These are phyloP conservation scores for Rhizomucor miehei DNA, from an alignment of 371 early-diverging fungal species.

Conservation along the genomic window DNA sequence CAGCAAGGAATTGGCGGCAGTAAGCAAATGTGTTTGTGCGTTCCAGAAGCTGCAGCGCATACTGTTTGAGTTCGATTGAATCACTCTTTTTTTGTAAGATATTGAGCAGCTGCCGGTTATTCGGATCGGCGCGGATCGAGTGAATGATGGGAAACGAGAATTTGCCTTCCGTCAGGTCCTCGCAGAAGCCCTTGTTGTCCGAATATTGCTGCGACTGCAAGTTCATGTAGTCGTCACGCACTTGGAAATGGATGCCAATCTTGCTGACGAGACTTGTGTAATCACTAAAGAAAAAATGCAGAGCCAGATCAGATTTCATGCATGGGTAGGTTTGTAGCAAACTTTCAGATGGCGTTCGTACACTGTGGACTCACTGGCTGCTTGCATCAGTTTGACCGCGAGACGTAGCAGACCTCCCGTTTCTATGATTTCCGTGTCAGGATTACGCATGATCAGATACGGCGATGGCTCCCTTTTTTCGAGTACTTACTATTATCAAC, in stretches of 20 bases:
- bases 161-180: conserved; percentile 97
- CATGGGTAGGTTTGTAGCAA: no score
- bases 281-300: conserved; percentile 45
- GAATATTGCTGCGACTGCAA: conserved; percentile 82
- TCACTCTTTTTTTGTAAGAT: conserved; percentile 86
- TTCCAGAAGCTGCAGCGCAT: conserved; percentile 81
- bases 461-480: no score
- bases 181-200: conserved; percentile 94
- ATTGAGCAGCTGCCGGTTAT: conserved; percentile 66
- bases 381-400: conserved; percentile 90
- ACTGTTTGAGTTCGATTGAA: conserved; percentile 80
- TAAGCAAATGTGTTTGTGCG: conserved; percentile 79
- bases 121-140: conserved; percentile 66
- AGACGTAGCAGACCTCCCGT: conserved; percentile 94
- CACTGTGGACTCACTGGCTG: conserved; percentile 48
- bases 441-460: background rate
- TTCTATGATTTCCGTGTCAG: conserved; percentile 69
- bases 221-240: conserved; percentile 96
- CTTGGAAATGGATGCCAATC: conserved; percentile 92
- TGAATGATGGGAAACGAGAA: conserved; percentile 95
- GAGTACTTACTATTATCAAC: conserved; percentile 82
- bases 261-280: conserved; percentile 80
- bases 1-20: conserved; percentile 53
- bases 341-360: conserved; percentile 15
- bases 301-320: no score